Evolutionary conservation across 768 basidiomycete genomes (phyloP).

Genomic region (Russula abietina): DNA sequence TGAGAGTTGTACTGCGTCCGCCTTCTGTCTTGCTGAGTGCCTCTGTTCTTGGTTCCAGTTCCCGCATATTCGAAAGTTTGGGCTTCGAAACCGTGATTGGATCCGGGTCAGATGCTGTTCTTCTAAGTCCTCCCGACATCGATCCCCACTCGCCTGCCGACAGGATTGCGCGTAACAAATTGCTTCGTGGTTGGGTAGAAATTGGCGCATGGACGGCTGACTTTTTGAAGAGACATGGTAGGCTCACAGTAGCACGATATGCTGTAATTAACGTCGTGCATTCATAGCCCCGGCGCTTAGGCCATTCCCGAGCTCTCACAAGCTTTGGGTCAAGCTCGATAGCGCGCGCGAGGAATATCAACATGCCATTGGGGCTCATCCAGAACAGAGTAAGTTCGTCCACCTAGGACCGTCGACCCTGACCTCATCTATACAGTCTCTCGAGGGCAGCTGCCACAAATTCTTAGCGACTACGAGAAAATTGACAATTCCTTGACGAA

Average conservation of each 20-base stretch:
- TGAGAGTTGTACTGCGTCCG: slow-evolving; percentile 32
- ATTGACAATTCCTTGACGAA: slow-evolving; percentile 38
- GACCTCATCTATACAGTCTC: slow-evolving; percentile 39
- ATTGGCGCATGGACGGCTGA: slow-evolving; percentile 59
- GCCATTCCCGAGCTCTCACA: slow-evolving; percentile 35
- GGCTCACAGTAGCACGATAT: slow-evolving; percentile 13
- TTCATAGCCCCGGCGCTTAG: slow-evolving; percentile 42
- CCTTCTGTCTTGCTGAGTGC: neutral
- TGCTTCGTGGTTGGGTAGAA: slow-evolving; percentile 80
- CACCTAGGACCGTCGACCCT: neutral
- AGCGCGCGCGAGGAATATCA: slow-evolving; percentile 67
- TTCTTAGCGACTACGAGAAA: slow-evolving; percentile 38
- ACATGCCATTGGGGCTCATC: slow-evolving; percentile 66
- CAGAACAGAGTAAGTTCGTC: slow-evolving; percentile 59
- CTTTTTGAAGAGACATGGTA: slow-evolving; percentile 46
- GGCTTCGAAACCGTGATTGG: slow-evolving; percentile 33
- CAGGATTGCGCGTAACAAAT: slow-evolving; percentile 47
- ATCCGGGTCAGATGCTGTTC: slow-evolving; percentile 35
- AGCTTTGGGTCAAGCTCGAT: slow-evolving; percentile 47
- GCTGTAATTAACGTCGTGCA: neutral
- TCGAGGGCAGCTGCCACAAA: slow-evolving; percentile 43
- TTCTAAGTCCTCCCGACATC: slow-evolving; percentile 50
- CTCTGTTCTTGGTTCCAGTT: slow-evolving; percentile 29
- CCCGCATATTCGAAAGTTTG: slow-evolving; percentile 38
- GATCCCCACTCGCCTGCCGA: slow-evolving; percentile 44